Base-by-base conservation (phyloP, 495 filamentous ascomycete genomes). In the Penicillium salamii region DNA sequence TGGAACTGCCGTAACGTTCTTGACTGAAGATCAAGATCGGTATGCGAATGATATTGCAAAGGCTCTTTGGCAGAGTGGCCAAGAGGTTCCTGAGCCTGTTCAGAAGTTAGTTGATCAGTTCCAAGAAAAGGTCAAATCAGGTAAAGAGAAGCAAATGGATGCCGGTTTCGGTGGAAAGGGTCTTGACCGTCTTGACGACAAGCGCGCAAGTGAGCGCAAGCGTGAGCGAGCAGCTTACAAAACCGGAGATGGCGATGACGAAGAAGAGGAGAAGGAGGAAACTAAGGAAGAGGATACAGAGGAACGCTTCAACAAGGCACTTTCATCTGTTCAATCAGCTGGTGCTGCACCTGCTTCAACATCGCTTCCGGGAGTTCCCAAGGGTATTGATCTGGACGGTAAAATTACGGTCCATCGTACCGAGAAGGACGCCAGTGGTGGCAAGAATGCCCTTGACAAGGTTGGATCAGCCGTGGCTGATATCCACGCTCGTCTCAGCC, bases 101-200 rank as follows among this genome's bases (percentile, higher is more conserved):
- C 76, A 82, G 55, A 83, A 83, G 43, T 62, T 89, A 52, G 80
- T 82, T 3, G 78, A 87, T 48, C 52, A 61, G 2, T 95, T 91
- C 71, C 75, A 83, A 33, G 88, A 95, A 58, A 97, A 96, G 61
- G 90, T 97, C 53, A 92, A 91, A 62, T 75, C 86, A 5, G 93
- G 93, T 3, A 93, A 95, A 65, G 91, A 90, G 55, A 95, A 96
- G 66, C 83, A 85, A 42, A 83, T 79, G 45, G 74, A 66, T 8
- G 88, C 85, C 48, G 95, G 93, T 12, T 99, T 97, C 52, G 93
- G 93, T 57, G 93, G 93, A 15, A 96, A 97, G 59, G 93, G 93
- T 39, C 75, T 97, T 34, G 93, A 97, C 61, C 84, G 83, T 31
- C 81, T 97, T 29, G 91, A 96, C 66, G 85, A 89, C 62, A 90